Evolutionary conservation across 495 filamentous ascomycete species (phyloP), one percentile per base, ranked within the genome.

Genomic region (Astrothelium macrocarpum): DNA sequence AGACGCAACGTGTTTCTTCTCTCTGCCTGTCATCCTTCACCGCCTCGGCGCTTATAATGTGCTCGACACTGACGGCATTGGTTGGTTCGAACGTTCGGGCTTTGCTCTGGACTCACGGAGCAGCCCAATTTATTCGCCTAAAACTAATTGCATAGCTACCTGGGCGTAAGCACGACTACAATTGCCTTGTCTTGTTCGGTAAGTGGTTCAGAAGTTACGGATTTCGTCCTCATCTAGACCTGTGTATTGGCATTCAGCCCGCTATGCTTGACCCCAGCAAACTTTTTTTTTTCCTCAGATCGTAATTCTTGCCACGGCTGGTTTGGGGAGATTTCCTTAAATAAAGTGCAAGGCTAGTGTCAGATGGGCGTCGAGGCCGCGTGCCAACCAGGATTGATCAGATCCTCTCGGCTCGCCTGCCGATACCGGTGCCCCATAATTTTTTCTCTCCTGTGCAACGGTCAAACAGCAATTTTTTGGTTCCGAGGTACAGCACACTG

Each of bases 401-500:
- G 49, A 56, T 29, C 49, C 49, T 56, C 49, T 56, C 49, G 49
- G 49, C 49, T 56, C 49, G 23, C 9, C 7, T 56, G 49, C 49
- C 49, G 49, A 29, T 25, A 29, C 49, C 49, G 49, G 10, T 56
- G 49, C 49, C 49, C 49, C 49, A 56, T 56, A 11, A 28, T 49
- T 49, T 49, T 49, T 18, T 49, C 43, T 20, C 3, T 49, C 3
- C 18, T 49, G 43, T 49, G 18, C 18, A 49, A 49, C 43, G 49
- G 49, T 29, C 49, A 56, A 56, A 56, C 49, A 39, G 34, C n/a
- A 9, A 16, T 5, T 56, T 25, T 56, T 29, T 56, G 49, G 23
- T 56, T 56, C 49, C 25, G 49, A 56, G 49, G 23, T 29, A 56
- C 20, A 56, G 9, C 49, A 56, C 49, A 56, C 29, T 20, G 26